phyloP scores from a whole-genome alignment of 352 stramenopile genomes.

The Pythium phragmiticola region DNA sequence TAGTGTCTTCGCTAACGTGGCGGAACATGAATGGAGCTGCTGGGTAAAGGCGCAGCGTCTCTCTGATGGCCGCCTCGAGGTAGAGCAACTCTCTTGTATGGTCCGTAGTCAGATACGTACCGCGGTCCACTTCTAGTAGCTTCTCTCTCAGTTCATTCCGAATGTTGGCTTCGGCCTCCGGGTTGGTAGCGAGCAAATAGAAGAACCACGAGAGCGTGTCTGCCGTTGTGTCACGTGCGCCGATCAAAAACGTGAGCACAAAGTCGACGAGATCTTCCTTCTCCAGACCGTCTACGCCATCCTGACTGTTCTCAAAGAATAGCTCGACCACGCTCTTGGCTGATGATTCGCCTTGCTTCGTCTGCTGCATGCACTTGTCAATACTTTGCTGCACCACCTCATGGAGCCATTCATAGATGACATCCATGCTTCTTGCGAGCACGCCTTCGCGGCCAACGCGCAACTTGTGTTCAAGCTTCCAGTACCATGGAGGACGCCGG shows the following conservation, averaged over 20 bases:
- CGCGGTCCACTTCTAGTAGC: neutral
- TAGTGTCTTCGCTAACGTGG: constrained; percentile 49
- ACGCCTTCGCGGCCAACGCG: constrained; percentile 15
- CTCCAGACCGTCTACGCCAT: constrained; percentile 13
- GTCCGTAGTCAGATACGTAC: neutral
- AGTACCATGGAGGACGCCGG: constrained; percentile 15
- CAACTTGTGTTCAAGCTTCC: constrained; percentile 17
- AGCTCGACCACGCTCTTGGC: constrained; percentile 21
- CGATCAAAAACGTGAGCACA: constrained; percentile 52
- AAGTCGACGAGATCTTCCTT: constrained; percentile 39
- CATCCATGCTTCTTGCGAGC: neutral
- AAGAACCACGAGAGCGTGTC: constrained; percentile 48
- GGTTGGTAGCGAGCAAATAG: constrained; percentile 37
- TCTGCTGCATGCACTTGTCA: constrained; percentile 5
- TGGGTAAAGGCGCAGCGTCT: constrained; percentile 16
- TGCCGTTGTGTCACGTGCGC: constrained; percentile 49
- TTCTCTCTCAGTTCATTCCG: constrained; percentile 23
- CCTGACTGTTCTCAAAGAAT: constrained; percentile 23
- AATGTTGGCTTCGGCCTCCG: constrained; percentile 30
- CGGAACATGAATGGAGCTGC: constrained; percentile 44
- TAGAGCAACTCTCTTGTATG: neutral
- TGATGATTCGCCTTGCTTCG: constrained; percentile 4
- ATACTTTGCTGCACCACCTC: constrained; percentile 17
- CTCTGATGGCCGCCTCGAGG: constrained; percentile 15
- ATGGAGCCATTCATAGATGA: constrained; percentile 6